Evolutionary conservation across 768 basidiomycete genomes (phyloP), one percentile per base, ranked within the genome.

Genomic region (Serendipita vermifera): DNA sequence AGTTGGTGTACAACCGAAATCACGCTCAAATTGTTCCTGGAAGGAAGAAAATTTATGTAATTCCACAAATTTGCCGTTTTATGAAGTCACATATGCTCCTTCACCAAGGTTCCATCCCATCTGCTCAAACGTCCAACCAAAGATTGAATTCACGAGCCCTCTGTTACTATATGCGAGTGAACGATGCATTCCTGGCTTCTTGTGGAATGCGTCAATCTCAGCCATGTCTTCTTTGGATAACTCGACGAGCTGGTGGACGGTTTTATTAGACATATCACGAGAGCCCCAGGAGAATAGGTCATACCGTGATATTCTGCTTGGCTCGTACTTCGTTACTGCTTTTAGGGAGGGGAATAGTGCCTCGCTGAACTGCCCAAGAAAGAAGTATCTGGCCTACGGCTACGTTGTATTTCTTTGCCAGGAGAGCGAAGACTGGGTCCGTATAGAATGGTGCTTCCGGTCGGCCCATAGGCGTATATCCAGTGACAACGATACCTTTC

Each of bases 401-500:
- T 14, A 62, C 78, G 33, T 74, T 69, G 64, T 77, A 65, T 53
- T 70, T 70, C 17, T 66, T 59, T 1, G 74, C 73, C 6, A 77
- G 61, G 1, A 38, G 55, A 11, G 59, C 53, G 43, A 75, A 57
- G 11, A 60, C 64, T 1, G 66, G 56, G 57, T 76, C 67, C 15
- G 66, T 64, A 46, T 73, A 65, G 38, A 68, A 65, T 15, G 66
- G 61, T 31, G 62, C 60, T 1, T 60, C 51, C 38, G 55, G 46
- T 55, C 38, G 32, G 65, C 74, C 73, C 27, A 67, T 77, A 68
- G 66, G 82, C 69, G 70, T 72, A 70, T 85, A 86, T 0, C 81
- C 83, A 32, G 82, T 81, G 55, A 85, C 64, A 15, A 77, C 72
- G 61, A 87, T 81, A 27, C 76, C 78, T 48, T 78, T 72, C 7